Conservation (phyloP, 306 rosid species). For the Hippophae tibetana region DNA sequence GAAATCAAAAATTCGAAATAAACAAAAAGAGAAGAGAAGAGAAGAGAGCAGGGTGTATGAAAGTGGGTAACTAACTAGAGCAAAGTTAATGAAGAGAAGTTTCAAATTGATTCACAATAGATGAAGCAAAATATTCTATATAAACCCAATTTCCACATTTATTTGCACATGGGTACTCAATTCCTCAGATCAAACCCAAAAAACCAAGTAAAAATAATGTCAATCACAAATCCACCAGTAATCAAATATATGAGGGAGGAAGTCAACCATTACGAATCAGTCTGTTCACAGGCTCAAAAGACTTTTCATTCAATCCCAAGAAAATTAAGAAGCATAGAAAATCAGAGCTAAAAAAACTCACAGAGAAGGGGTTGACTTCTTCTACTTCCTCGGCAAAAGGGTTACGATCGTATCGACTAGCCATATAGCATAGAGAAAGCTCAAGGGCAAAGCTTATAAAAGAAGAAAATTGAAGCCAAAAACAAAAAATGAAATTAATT, state of each 20-base stretch:
- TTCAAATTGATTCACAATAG: too few species aligned
- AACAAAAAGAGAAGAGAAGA: too few species aligned
- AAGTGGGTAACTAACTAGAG: too few species aligned
- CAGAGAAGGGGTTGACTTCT: conserved; percentile 84
- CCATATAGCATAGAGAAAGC: conserved; percentile 41
- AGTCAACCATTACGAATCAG: conserved; percentile 4
- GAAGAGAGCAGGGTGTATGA: too few species aligned
- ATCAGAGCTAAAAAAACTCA: conserved; percentile 27
- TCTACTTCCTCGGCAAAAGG: conserved; percentile 70
- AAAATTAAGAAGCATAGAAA: neutral
- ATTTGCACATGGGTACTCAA: too few species aligned
- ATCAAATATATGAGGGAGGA: neutral
- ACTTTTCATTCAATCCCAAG: conserved; percentile 2
- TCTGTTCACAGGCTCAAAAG: neutral
- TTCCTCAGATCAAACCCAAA: conserved; percentile 2
- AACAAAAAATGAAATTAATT: neutral
- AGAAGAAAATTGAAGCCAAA: conserved; percentile 3
- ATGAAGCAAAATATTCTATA: too few species aligned
- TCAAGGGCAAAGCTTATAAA: conserved; percentile 10
- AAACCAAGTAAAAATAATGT: neutral
- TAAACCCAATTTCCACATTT: too few species aligned
- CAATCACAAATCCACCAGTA: neutral
- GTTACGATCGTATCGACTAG: conserved; percentile 69
- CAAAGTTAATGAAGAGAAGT: too few species aligned
- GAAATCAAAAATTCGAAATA: neutral